Conservation (phyloP, 108 stramenopile species). For the Pseudonitzschia pungens region DNA sequence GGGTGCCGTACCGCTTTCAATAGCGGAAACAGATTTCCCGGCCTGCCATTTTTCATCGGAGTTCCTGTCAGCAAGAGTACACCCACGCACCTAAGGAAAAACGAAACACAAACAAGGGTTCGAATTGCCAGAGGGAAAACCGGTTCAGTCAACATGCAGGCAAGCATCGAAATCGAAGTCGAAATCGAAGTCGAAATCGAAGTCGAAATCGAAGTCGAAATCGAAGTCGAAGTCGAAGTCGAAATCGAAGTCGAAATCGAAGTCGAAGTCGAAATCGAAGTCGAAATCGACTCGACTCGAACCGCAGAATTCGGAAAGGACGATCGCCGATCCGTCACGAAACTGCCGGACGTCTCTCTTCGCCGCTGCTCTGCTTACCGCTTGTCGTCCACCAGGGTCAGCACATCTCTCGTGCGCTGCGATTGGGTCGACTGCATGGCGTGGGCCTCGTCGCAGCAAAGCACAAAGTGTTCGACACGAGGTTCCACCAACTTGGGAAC, state of each 20-base stretch:
- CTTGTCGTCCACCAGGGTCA: conserved; percentile 48
- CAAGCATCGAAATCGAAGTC: too few relatives aligned
- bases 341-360: not conserved
- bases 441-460: conserved; percentile 82
- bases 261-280: too few relatives aligned
- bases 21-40: conserved; percentile 79
- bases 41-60: conserved; percentile 92
- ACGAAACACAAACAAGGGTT: not conserved
- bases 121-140: too few relatives aligned
- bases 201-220: too few relatives aligned
- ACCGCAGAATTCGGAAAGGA: too few relatives aligned
- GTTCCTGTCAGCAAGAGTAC: conserved; percentile 81
- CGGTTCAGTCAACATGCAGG: not conserved
- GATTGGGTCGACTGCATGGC: conserved; percentile 71
- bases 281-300: too few relatives aligned
- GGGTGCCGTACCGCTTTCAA: conserved; percentile 75
- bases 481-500: conserved; percentile 41
- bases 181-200: too few relatives aligned
- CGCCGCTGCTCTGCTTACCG: conserved; percentile 26
- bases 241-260: too few relatives aligned
- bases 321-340: not conserved
- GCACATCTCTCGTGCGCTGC: conserved; percentile 57
- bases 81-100: conserved; percentile 50
- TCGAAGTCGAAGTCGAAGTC: too few relatives aligned
- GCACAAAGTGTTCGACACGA: conserved; percentile 46